These are phyloP conservation scores for Alnus glutinosa DNA, from an alignment of 306 rosid species.

Conservation along the genomic window DNA sequence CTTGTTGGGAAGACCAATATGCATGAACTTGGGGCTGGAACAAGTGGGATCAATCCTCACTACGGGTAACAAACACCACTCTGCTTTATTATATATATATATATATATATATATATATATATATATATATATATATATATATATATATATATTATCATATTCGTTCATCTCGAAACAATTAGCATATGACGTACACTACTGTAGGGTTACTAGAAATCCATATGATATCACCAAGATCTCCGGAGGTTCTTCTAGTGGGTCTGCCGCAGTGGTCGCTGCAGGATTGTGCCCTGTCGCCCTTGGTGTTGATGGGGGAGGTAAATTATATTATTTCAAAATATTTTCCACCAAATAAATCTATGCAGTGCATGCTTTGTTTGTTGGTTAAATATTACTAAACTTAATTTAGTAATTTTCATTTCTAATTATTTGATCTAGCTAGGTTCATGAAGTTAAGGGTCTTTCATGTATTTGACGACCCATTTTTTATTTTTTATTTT, in stretches of 20 bases:
- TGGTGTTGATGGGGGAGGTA: slow-evolving; percentile 99
- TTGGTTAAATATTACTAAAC: no score
- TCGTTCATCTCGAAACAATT: neutral
- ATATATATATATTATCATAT: neutral
- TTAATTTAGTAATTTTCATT: no score
- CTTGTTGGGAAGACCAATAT: slow-evolving; percentile 93
- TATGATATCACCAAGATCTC: slow-evolving; percentile 56
- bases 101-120: neutral
- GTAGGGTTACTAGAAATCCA: slow-evolving; percentile 85
- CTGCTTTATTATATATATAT: neutral
- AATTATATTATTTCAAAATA: neutral
- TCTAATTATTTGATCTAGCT: no score
- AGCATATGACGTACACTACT: neutral
- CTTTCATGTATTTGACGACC: no score
- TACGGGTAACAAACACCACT: slow-evolving; percentile 58
- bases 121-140: neutral
- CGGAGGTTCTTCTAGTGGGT: slow-evolving; percentile 97
- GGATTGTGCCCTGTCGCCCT: slow-evolving; percentile 92
- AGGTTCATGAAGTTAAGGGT: no score
- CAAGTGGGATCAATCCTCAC: slow-evolving; percentile 95
- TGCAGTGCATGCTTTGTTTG: neutral
- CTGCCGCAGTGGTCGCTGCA: slow-evolving; percentile 89
- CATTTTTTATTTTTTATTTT: no score
- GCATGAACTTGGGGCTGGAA: slow-evolving; percentile 98
- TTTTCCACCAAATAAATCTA: neutral